Evolutionary conservation across 768 basidiomycete species (phyloP).

Genomic region (Suillus subaureus): DNA sequence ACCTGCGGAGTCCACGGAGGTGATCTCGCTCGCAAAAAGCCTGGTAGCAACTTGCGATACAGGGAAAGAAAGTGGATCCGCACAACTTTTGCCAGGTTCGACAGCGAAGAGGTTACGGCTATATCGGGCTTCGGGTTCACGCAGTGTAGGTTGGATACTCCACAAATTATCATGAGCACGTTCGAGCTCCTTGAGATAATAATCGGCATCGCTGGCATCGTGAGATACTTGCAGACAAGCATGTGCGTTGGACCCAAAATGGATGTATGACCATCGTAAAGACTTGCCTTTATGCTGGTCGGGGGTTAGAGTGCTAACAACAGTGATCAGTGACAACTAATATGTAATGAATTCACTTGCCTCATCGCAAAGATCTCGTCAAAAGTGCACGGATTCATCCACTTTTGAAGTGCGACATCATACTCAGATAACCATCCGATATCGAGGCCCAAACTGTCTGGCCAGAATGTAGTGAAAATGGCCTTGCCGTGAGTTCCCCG

Average conservation of each 20-base stretch:
- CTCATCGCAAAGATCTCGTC: constrained; percentile 1
- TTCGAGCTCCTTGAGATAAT: not conserved
- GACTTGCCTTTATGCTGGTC: not conserved
- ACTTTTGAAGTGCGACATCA: not conserved
- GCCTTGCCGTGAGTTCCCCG: not conserved
- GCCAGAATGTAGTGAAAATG: not conserved
- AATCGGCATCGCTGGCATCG: not conserved
- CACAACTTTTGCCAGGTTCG: not conserved
- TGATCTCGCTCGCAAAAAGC: not conserved
- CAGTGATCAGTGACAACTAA: not conserved
- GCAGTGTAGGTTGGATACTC: not conserved
- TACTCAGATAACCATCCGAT: not conserved
- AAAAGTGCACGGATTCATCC: not conserved
- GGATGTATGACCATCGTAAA: not conserved
- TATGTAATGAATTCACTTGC: not conserved
- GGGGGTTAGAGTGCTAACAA: not conserved
- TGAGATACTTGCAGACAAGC: not conserved
- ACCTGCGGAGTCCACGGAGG: not conserved
- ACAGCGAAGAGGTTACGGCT: not conserved
- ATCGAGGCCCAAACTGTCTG: not conserved
- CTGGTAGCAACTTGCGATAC: not conserved
- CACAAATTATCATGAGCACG: not conserved
- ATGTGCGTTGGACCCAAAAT: not conserved
- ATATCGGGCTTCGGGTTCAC: not conserved
- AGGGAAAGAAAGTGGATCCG: not conserved